These are phyloP conservation scores for Epichloe sylvatica DNA, from an alignment of 2,329 filamentous ascomycete species.

Conservation along the genomic window DNA sequence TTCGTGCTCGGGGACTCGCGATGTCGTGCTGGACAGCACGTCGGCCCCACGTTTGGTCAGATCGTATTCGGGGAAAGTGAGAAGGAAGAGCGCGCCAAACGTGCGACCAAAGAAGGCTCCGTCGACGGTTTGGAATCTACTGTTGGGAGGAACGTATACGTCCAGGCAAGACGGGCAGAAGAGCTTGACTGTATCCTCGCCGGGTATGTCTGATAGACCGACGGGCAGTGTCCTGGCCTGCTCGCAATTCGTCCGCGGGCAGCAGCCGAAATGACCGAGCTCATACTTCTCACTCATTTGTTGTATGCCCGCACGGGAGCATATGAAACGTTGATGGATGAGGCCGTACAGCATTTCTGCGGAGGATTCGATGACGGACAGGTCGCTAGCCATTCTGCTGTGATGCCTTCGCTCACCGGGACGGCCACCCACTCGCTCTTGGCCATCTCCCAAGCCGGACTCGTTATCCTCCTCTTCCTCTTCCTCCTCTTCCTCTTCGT, in stretches of 20 bases:
- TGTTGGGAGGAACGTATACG: slow-evolving; percentile 94
- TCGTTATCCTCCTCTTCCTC: slow-evolving; percentile 62
- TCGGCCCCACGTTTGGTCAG: slow-evolving; percentile 58
- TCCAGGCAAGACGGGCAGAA: slow-evolving; percentile 96
- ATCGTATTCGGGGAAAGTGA: slow-evolving; percentile 95
- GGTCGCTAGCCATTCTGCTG: slow-evolving; percentile 75
- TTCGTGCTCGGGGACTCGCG: slow-evolving; percentile 28
- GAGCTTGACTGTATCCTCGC: slow-evolving; percentile 93
- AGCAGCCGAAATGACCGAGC: slow-evolving; percentile 86
- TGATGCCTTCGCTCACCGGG: slow-evolving; percentile 56
- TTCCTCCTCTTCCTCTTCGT: slow-evolving; percentile 74
- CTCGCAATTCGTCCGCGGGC: slow-evolving; percentile 87
- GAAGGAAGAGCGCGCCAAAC: slow-evolving; percentile 92
- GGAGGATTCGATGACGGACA: slow-evolving; percentile 90
- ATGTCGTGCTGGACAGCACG: slow-evolving; percentile 29
- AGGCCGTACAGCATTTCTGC: slow-evolving; percentile 97
- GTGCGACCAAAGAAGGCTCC: slow-evolving; percentile 97
- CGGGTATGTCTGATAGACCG: slow-evolving; percentile 84
- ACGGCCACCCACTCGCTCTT: slow-evolving; percentile 34
- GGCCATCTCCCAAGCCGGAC: slow-evolving; percentile 44
- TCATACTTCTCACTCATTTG: slow-evolving; percentile 99
- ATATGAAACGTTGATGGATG: slow-evolving; percentile 98
- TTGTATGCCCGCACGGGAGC: slow-evolving; percentile 87
- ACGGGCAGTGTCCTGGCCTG: slow-evolving; percentile 84
- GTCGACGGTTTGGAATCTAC: slow-evolving; percentile 91